Percentiles rank a stretch among this genome's conserved stretches.
Conservation (phyloP, 2,329 filamentous ascomycete genomes). For the Fusarium albosuccineum region DNA sequence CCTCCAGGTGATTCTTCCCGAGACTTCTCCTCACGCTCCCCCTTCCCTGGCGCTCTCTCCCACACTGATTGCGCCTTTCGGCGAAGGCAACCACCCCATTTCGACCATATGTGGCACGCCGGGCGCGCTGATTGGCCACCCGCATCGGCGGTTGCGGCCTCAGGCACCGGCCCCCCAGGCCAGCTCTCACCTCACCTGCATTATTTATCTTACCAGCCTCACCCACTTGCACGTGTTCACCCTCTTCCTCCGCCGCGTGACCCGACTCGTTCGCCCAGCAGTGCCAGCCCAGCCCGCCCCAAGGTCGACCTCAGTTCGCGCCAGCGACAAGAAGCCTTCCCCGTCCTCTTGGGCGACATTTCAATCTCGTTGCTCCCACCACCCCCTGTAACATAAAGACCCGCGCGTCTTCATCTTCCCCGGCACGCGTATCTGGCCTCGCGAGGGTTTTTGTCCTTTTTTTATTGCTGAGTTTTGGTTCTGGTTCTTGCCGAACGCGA, state of each 20-base stretch:
- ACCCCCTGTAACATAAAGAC: conserved; percentile 49
- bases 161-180: conserved; percentile 35
- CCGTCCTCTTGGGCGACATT: conserved; percentile 18
- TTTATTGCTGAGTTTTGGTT: conserved; percentile 26
- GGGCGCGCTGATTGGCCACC: conserved; percentile 35
- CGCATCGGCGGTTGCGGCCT: conserved; percentile 34
- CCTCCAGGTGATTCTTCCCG: not conserved
- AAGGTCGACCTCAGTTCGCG: conserved; percentile 32
- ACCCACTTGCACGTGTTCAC: conserved; percentile 58
- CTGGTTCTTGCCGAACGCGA: conserved; percentile 1
- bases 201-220: conserved; percentile 54
- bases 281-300: conserved; percentile 31
- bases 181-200: conserved; percentile 23
- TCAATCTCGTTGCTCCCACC: conserved; percentile 39
- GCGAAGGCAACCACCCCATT: conserved; percentile 37
- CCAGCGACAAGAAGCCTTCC: conserved; percentile 24
- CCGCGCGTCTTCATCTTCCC: conserved; percentile 26
- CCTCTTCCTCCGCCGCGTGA: conserved; percentile 56
- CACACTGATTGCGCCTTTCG: conserved; percentile 34
- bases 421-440: conserved; percentile 31
- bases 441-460: conserved; percentile 19
- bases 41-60: conserved; percentile 17
- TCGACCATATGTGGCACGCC: conserved; percentile 42
- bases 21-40: not conserved
- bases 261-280: conserved; percentile 47